Percentiles rank a stretch among this genome's conserved stretches.
These are phyloP conservation scores for Epichloe uncinata DNA, from an alignment of 2,329 filamentous ascomycete genomes.

Conservation along the genomic window DNA sequence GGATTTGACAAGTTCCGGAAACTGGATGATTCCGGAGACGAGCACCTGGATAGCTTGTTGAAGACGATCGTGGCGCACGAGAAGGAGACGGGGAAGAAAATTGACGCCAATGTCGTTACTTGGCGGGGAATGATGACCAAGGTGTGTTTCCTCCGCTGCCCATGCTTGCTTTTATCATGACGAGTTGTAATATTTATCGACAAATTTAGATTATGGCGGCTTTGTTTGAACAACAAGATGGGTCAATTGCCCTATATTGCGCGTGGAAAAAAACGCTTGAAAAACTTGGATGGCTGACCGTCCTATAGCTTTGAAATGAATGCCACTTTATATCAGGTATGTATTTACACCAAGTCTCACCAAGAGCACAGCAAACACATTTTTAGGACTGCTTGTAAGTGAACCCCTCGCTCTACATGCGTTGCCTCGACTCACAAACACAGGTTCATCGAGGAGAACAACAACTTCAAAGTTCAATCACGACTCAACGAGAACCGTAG, in stretches of 20 bases:
- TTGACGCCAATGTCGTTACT: conserved; percentile 70
- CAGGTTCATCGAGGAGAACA: conserved; percentile 89
- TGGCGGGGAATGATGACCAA: conserved; percentile 99
- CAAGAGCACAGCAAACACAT: conserved; percentile 6
- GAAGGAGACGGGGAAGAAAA: conserved; percentile 49
- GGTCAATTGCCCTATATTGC: conserved; percentile 29
- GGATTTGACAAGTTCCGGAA: conserved; percentile 77
- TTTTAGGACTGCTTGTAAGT: conserved; percentile 40
- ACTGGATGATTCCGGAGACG: conserved; percentile 68
- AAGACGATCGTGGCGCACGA: conserved; percentile 64
- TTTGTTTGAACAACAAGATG: conserved; percentile 70
- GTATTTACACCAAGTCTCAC: conserved; percentile 17
- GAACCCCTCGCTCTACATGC: neutral
- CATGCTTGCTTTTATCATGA: neutral
- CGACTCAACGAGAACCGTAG: conserved; percentile 38
- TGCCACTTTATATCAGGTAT: conserved; percentile 76
- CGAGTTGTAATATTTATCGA: neutral
- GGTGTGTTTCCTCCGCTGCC: conserved; percentile 30
- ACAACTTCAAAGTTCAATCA: conserved; percentile 54
- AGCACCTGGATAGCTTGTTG: conserved; percentile 76
- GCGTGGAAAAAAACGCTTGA: too few species aligned
- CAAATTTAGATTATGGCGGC: conserved; percentile 61
- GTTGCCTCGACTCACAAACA: neutral
- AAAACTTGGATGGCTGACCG: neutral
- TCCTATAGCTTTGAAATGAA: conserved; percentile 69